A percentile compares a stretch with the other conserved stretches of the same genome.
phyloP scores from a whole-genome alignment of 1,284 basidiomycete species.

The Naganishia liquefaciens region DNA sequence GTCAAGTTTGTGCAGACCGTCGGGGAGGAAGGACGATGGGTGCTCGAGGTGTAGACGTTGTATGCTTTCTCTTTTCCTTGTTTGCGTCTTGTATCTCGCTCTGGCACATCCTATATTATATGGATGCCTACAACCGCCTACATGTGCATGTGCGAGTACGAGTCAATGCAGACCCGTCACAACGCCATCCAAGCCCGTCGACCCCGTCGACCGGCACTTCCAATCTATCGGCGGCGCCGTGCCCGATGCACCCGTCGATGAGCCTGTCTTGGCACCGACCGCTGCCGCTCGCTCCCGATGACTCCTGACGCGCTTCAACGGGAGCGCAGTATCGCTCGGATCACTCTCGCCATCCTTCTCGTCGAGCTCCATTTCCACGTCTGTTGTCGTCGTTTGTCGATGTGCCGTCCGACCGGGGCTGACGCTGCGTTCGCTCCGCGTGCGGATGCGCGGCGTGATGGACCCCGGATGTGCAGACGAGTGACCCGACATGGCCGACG shows the following conservation, averaged over 20 bases:
- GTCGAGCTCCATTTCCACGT: slow-evolving; percentile 13
- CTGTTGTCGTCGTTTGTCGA: slow-evolving; percentile 3
- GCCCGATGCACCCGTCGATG: background rate
- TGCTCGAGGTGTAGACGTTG: slow-evolving; percentile 20
- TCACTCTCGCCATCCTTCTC: background rate
- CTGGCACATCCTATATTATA: no score
- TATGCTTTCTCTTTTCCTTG: background rate
- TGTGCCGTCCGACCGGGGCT: background rate
- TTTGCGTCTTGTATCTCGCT: background rate
- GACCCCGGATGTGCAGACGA: slow-evolving; percentile 18
- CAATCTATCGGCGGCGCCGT: slow-evolving; percentile 4
- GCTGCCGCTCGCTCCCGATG: background rate
- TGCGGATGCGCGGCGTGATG: slow-evolving; percentile 25
- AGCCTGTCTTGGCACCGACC: background rate
- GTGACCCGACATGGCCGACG: slow-evolving; percentile 1
- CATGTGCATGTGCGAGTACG: background rate
- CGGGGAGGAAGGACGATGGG: slow-evolving; percentile 19
- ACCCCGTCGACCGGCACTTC: slow-evolving; percentile 15
- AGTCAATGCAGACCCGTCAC: slow-evolving; percentile 4
- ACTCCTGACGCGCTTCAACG: slow-evolving; percentile 6
- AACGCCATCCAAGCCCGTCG: background rate
- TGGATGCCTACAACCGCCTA: background rate
- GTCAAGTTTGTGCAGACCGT: slow-evolving; percentile 21
- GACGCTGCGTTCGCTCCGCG: slow-evolving; percentile 25
- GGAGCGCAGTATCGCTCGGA: background rate